These are phyloP conservation scores for Marchantia paleacea DNA, from an alignment of 225 moss, liverwort and hornwort species.

Conservation along the genomic window DNA sequence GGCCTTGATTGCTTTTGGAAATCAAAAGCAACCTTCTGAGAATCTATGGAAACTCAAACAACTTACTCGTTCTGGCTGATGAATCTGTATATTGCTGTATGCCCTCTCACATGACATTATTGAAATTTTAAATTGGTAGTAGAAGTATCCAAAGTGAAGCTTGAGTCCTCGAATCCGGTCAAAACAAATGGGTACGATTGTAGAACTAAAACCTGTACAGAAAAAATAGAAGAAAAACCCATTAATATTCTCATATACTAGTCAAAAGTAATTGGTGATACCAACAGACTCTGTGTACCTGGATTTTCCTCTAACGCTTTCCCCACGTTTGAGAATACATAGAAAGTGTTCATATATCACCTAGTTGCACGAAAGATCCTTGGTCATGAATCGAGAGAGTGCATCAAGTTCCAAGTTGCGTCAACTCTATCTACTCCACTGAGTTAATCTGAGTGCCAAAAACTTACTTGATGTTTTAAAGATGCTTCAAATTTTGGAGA, in stretches of 20 bases:
- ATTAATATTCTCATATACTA: too few species aligned
- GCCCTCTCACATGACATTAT: slow-evolving; percentile 2
- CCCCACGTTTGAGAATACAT: too few species aligned
- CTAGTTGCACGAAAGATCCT: too few species aligned
- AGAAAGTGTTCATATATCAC: too few species aligned
- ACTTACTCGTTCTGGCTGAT: not conserved
- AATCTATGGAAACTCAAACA: not conserved
- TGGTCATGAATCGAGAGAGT: too few species aligned
- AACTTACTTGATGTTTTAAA: slow-evolving; percentile 2
- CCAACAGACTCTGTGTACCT: too few species aligned
- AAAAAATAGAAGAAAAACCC: too few species aligned
- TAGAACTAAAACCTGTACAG: slow-evolving; percentile 9
- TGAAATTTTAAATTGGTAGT: not conserved
- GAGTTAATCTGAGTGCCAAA: not conserved
- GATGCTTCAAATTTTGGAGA: not conserved
- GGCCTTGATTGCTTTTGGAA: not conserved
- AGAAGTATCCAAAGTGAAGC: not conserved
- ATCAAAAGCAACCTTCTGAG: not conserved
- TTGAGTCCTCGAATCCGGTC: not conserved
- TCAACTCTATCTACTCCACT: not conserved
- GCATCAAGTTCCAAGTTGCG: too few species aligned
- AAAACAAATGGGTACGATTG: not conserved
- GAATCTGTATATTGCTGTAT: not conserved
- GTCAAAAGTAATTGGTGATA: too few species aligned
- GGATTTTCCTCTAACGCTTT: too few species aligned